phyloP scores from a whole-genome alignment of 148 eudicot genomes.

The Mesembryanthemum crystallinum region DNA sequence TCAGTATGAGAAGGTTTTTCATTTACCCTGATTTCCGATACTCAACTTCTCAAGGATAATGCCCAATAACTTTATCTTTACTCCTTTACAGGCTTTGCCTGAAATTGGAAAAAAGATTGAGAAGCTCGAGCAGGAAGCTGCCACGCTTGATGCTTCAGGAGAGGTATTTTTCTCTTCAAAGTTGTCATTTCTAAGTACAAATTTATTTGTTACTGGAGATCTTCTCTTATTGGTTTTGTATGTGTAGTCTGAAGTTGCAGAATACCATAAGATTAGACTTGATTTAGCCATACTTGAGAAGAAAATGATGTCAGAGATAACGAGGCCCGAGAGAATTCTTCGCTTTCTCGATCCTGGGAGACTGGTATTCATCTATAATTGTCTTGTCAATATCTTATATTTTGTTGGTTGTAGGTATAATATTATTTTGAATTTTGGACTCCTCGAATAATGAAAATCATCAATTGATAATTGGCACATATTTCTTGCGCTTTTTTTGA shows the following conservation, averaged over 20 bases:
- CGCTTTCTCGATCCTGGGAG: conserved; percentile 89
- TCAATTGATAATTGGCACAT: background rate
- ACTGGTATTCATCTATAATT: conserved; percentile 53
- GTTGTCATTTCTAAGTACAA: background rate
- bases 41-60: conserved; percentile 6
- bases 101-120: conserved; percentile 78
- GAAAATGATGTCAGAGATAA: conserved; percentile 90
- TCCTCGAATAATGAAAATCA: background rate
- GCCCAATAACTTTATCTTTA: conserved; percentile 9
- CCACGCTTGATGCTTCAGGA: conserved; percentile 85
- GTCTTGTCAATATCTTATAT: background rate
- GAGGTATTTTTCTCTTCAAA: conserved; percentile 50
- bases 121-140: conserved; percentile 85
- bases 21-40: background rate
- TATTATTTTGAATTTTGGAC: background rate
- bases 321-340: conserved; percentile 88
- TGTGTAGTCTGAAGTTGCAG: conserved; percentile 77
- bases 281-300: conserved; percentile 75
- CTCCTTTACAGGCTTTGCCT: conserved; percentile 76
- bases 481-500: background rate
- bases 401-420: background rate
- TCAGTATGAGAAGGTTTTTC: conserved; percentile 87
- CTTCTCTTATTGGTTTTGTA: conserved; percentile 9
- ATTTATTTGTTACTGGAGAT: background rate
- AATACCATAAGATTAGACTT: conserved; percentile 78